phyloP scores from a whole-genome alignment of 1,139 yeast species.

The Candida albicans region DNA sequence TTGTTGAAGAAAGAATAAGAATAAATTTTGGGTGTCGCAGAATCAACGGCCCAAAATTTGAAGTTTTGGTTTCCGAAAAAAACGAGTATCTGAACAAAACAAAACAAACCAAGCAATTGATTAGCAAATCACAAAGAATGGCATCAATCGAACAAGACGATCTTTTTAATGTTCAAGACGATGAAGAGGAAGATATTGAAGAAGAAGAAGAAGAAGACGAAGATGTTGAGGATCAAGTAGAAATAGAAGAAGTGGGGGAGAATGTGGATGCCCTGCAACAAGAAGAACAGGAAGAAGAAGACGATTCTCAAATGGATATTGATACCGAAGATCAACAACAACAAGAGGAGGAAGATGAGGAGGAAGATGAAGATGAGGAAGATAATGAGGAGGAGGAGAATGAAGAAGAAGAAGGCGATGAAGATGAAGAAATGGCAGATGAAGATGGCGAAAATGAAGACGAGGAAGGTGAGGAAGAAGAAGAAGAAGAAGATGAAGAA shows the following conservation, averaged over 20 bases:
- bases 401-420: conserved; percentile 19
- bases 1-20: too few species aligned
- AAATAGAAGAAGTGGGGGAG: conserved; percentile 9
- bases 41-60: too few species aligned
- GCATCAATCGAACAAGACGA: conserved; percentile 25
- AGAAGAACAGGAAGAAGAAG: conserved; percentile 24
- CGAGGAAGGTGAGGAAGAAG: conserved; percentile 17
- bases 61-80: background rate
- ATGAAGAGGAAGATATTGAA: conserved; percentile 19
- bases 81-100: too few species aligned
- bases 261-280: conserved; percentile 20
- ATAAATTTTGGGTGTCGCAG: too few species aligned
- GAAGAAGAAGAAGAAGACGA: conserved; percentile 18
- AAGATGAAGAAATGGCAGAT: conserved; percentile 19
- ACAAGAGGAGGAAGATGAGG: conserved; percentile 25
- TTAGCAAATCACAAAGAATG: conserved; percentile 9
- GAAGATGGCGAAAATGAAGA: conserved; percentile 18
- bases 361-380: conserved; percentile 27
- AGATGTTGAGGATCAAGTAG: conserved; percentile 7
- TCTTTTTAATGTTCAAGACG: conserved; percentile 26
- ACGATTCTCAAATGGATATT: conserved; percentile 25
- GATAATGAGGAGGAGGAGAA: conserved; percentile 23
- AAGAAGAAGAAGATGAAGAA: conserved; percentile 18
- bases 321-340: conserved; percentile 23
- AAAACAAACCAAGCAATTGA: background rate